Percentiles rank a stretch among this genome's conserved stretches.
These are phyloP conservation scores for Candida railenensis DNA, from an alignment of 805 yeast species.

Conservation along the genomic window DNA sequence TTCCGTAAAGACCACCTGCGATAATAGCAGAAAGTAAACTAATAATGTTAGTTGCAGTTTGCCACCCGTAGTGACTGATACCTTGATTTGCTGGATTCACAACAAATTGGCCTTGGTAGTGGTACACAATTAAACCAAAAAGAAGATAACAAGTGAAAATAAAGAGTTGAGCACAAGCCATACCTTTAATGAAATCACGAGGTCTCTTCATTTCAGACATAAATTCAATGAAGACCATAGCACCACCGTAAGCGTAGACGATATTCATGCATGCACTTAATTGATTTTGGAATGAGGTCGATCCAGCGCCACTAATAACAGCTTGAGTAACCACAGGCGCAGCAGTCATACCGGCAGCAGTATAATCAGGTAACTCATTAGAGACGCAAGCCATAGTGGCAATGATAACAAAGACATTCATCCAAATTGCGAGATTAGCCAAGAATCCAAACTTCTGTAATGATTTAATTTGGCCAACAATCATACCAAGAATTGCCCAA, in stretches of 20 bases:
- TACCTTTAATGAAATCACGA: conserved; percentile 48
- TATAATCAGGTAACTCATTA: conserved; percentile 29
- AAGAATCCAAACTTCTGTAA: conserved; percentile 38
- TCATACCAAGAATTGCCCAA: conserved; percentile 44
- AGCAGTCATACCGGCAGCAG: conserved; percentile 17
- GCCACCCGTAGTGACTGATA: conserved; percentile 32
- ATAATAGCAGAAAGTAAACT: conserved; percentile 37
- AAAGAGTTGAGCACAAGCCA: conserved; percentile 39
- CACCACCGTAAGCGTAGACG: conserved; percentile 52
- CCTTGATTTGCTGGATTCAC: conserved; percentile 47
- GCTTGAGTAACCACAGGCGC: conserved; percentile 15
- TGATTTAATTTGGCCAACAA: conserved; percentile 40
- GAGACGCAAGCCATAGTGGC: conserved; percentile 45
- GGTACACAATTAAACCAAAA: conserved; percentile 43
- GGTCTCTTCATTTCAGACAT: conserved; percentile 50
- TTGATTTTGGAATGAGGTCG: conserved; percentile 19
- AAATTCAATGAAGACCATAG: conserved; percentile 48
- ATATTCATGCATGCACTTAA: conserved; percentile 42
- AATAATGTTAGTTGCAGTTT: conserved; percentile 35
- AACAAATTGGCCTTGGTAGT: conserved; percentile 45
- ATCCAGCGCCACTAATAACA: conserved; percentile 24
- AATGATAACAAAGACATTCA: conserved; percentile 42
- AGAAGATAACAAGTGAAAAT: conserved; percentile 39
- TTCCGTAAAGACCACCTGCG: conserved; percentile 47
- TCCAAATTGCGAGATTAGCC: conserved; percentile 48